These are phyloP conservation scores for Limnanthes douglasii DNA, from an alignment of 345 rosid species.

Conservation along the genomic window DNA sequence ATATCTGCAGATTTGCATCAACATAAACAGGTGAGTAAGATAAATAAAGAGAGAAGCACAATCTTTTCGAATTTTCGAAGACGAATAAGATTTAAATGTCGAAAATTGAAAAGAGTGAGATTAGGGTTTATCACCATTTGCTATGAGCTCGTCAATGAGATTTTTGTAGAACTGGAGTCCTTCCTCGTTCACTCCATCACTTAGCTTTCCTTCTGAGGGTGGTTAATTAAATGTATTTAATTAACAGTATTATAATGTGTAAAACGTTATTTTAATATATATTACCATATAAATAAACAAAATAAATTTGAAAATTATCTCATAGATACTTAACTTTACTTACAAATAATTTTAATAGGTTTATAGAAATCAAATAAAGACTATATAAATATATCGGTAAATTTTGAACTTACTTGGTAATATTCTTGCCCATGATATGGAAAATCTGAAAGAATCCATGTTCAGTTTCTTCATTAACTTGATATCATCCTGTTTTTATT, in stretches of 20 bases:
- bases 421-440: conserved; percentile 23
- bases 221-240: too few relatives aligned
- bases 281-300: too few relatives aligned
- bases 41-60: too few relatives aligned
- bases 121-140: conserved; percentile 11
- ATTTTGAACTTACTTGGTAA: conserved; percentile 16
- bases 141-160: conserved; percentile 33
- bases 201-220: too few relatives aligned
- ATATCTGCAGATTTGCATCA: conserved; percentile 12
- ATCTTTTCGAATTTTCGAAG: not conserved
- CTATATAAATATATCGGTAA: too few relatives aligned
- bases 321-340: too few relatives aligned
- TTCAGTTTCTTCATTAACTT: conserved; percentile 18
- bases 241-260: too few relatives aligned
- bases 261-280: too few relatives aligned
- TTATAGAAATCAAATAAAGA: too few relatives aligned
- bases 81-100: not conserved
- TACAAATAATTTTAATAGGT: too few relatives aligned
- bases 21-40: not conserved
- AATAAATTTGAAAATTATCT: too few relatives aligned
- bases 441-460: conserved; percentile 21
- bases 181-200: conserved; percentile 26
- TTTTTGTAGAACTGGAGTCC: conserved; percentile 31
- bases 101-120: not conserved
- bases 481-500: conserved; percentile 22